These are phyloP conservation scores for Neurospora terricola DNA, from an alignment of 495 filamentous ascomycete genomes.

Conservation along the genomic window DNA sequence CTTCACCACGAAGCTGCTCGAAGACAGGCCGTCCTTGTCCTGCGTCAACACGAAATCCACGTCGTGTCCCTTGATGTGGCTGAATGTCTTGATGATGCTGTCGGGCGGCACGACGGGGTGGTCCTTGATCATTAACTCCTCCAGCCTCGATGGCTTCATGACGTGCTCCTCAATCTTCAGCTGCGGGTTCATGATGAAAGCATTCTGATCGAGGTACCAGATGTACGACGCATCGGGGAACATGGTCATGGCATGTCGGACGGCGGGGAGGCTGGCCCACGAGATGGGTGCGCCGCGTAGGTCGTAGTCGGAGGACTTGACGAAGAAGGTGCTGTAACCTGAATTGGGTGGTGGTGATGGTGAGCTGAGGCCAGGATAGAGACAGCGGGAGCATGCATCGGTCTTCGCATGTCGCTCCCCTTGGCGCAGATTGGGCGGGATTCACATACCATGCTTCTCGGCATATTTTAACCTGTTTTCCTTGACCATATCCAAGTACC, in stretches of 20 bases:
- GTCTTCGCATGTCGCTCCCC: not conserved
- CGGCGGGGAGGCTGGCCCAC: conserved; percentile 78
- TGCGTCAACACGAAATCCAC: conserved; percentile 80
- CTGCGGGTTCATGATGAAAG: conserved; percentile 80
- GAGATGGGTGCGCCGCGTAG: conserved; percentile 50
- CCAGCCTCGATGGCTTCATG: conserved; percentile 53
- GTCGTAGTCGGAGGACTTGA: conserved; percentile 66
- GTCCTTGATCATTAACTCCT: conserved; percentile 75
- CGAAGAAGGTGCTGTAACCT: conserved; percentile 88
- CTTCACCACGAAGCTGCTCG: conserved; percentile 67
- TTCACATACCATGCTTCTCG: conserved; percentile 67
- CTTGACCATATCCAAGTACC: conserved; percentile 59
- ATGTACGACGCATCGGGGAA: conserved; percentile 66
- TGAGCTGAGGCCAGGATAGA: not conserved
- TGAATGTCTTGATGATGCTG: conserved; percentile 92
- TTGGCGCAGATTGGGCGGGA: not conserved
- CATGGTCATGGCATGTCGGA: conserved; percentile 78
- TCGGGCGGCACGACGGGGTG: conserved; percentile 85
- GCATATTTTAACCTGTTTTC: conserved; percentile 85
- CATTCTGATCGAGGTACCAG: conserved; percentile 75
- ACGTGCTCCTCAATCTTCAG: conserved; percentile 60
- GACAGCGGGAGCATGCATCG: not conserved
- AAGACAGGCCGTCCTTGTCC: conserved; percentile 69
- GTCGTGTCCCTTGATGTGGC: conserved; percentile 62
- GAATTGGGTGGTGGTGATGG: not conserved